Evolutionary conservation across 495 filamentous ascomycete genomes (phyloP).

Genomic region (Aspergillus wentii): DNA sequence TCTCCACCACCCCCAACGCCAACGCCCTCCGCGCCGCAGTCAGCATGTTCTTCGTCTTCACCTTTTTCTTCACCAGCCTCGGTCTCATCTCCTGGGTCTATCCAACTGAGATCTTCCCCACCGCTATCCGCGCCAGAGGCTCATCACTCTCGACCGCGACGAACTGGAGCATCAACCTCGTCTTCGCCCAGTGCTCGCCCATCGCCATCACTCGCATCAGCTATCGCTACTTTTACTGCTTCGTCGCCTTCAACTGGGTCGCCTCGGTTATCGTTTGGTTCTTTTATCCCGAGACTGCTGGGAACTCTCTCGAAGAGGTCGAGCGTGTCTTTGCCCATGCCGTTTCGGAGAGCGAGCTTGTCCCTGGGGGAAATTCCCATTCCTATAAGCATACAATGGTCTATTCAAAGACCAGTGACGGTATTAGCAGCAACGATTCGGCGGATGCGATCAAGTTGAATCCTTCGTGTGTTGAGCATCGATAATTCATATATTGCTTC

Average conservation of each 20-base stretch:
- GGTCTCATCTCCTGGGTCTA: conserved; percentile 54
- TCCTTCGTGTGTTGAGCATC: too few species aligned
- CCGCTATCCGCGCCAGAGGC: conserved; percentile 47
- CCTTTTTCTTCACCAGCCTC: conserved; percentile 49
- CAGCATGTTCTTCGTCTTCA: conserved; percentile 54
- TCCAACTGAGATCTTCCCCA: conserved; percentile 54
- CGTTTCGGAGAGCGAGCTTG: too few species aligned
- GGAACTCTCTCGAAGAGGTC: conserved; percentile 49
- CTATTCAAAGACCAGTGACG: too few species aligned
- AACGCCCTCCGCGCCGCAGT: conserved; percentile 48
- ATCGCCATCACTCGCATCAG: conserved; percentile 43
- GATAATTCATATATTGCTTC: too few species aligned
- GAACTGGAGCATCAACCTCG: conserved; percentile 50
- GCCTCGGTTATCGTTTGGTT: conserved; percentile 38
- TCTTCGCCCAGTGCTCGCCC: conserved; percentile 53
- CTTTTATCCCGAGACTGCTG: conserved; percentile 50
- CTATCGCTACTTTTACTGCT: conserved; percentile 50
- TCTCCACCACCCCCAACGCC: conserved; percentile 20
- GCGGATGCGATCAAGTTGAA: too few species aligned
- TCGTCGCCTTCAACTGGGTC: conserved; percentile 46
- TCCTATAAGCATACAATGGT: too few species aligned
- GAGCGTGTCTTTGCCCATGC: conserved; percentile 49
- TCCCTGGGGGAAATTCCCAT: too few species aligned
- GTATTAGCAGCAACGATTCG: too few species aligned
- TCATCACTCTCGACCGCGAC: conserved; percentile 47